phyloP scores from a whole-genome alignment of 495 filamentous ascomycete species.

The Aspergillus biplanus region DNA sequence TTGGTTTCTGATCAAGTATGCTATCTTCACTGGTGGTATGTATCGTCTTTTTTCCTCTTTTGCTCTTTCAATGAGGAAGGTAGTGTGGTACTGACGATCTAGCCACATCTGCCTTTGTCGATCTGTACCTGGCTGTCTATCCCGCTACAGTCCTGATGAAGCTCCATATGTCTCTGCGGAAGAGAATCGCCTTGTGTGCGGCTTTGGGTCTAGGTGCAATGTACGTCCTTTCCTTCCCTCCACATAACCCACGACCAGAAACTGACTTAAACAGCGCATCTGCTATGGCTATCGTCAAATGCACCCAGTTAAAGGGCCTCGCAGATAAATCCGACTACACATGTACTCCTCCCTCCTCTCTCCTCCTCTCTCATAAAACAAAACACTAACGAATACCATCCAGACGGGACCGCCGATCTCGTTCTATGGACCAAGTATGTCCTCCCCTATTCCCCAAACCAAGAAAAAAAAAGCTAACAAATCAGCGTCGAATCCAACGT shows the following conservation, averaged over 20 bases:
- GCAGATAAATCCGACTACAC: slow-evolving; percentile 40
- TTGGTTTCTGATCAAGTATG: slow-evolving; percentile 42
- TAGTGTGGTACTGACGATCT: background rate
- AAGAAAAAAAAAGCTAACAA: too few relatives aligned
- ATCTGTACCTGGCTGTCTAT: slow-evolving; percentile 42
- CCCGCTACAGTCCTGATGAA: slow-evolving; percentile 35
- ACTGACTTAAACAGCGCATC: slow-evolving; percentile 29
- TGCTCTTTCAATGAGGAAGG: background rate
- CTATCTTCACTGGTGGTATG: slow-evolving; percentile 43
- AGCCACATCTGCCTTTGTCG: slow-evolving; percentile 42
- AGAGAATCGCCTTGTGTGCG: slow-evolving; percentile 39
- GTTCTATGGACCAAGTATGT: slow-evolving; percentile 44
- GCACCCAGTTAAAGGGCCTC: slow-evolving; percentile 38
- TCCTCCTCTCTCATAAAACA: background rate
- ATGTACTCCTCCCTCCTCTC: slow-evolving; percentile 28
- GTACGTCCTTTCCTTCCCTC: slow-evolving; percentile 24
- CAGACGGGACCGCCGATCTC: slow-evolving; percentile 39
- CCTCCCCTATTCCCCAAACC: background rate
- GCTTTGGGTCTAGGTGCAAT: slow-evolving; percentile 41
- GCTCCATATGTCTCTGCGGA: slow-evolving; percentile 45
- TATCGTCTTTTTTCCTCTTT: background rate
- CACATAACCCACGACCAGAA: background rate
- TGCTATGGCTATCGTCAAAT: slow-evolving; percentile 42
- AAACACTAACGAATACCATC: slow-evolving; percentile 8
- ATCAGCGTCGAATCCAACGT: slow-evolving; percentile 45